phyloP scores from a whole-genome alignment of 768 basidiomycete genomes.

The Lanmaoa pseudosensibilis region DNA sequence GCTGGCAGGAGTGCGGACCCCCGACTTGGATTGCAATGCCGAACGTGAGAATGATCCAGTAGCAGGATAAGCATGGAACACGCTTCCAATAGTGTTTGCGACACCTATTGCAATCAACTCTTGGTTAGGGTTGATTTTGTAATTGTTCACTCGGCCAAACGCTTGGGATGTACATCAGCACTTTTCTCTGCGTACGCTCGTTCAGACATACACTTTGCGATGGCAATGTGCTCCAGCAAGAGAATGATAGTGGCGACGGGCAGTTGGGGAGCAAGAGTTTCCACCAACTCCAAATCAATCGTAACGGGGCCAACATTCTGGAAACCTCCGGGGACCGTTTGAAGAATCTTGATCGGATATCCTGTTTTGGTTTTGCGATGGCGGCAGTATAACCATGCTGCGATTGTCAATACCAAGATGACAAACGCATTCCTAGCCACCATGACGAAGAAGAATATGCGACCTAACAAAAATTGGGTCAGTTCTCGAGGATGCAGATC shows the following conservation, averaged over 20 bases:
- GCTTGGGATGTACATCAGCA: conserved; percentile 46
- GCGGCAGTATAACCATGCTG: conserved; percentile 82
- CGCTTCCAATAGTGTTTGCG: conserved; percentile 85
- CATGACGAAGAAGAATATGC: conserved; percentile 74
- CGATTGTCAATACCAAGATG: conserved; percentile 81
- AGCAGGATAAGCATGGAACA: conserved; percentile 91
- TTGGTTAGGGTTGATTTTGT: conserved; percentile 92
- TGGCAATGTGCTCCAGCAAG: conserved; percentile 94
- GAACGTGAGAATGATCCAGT: conserved; percentile 99
- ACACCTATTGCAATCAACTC: conserved; percentile 98
- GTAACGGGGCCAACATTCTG: conserved; percentile 51
- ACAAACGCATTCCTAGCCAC: conserved; percentile 86
- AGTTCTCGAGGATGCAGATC: background rate
- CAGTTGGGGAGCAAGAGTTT: conserved; percentile 70
- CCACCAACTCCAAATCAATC: conserved; percentile 52
- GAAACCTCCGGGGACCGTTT: conserved; percentile 83
- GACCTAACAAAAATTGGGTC: conserved; percentile 41
- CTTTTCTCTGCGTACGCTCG: background rate
- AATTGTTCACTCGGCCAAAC: conserved; percentile 92
- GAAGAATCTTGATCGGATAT: conserved; percentile 82
- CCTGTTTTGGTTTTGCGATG: conserved; percentile 56
- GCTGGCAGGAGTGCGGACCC: conserved; percentile 93
- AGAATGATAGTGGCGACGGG: conserved; percentile 88
- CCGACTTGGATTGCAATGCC: conserved; percentile 93
- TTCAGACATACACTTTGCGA: conserved; percentile 74